Conservation (phyloP, 495 filamentous ascomycete species). For the Beverwykella pulmonaria region DNA sequence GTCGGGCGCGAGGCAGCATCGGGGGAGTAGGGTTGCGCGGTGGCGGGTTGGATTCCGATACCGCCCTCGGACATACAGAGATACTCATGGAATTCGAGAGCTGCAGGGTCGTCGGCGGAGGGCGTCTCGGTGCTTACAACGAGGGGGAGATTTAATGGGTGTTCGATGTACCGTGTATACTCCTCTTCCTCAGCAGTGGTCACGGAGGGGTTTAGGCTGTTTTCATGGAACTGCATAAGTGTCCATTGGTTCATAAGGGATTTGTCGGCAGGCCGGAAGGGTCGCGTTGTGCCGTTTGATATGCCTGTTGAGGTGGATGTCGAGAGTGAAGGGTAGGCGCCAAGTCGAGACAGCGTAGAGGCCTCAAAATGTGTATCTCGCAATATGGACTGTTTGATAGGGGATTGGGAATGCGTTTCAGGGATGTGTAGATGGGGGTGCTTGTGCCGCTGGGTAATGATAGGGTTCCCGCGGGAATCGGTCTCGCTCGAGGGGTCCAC, state of each 20-base stretch:
- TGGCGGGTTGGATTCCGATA: not conserved
- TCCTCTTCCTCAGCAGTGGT: constrained; percentile 74
- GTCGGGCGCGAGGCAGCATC: constrained; percentile 22
- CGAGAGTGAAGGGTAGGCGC: constrained; percentile 34
- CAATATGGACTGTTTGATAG: constrained; percentile 43
- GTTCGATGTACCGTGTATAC: constrained; percentile 86
- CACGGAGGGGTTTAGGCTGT: constrained; percentile 79
- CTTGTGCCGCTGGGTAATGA: constrained; percentile 12
- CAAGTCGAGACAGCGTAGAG: constrained; percentile 1
- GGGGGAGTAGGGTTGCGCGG: not conserved
- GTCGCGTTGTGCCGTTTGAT: constrained; percentile 37
- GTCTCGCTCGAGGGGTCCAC: constrained; percentile 56
- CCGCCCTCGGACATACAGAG: constrained; percentile 42
- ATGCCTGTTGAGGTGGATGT: constrained; percentile 51
- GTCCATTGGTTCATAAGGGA: constrained; percentile 68
- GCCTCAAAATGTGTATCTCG: constrained; percentile 36
- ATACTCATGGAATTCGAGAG: constrained; percentile 75
- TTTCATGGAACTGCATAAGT: constrained; percentile 76
- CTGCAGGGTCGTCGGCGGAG: constrained; percentile 47
- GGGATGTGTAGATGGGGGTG: constrained; percentile 9
- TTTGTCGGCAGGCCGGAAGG: constrained; percentile 45
- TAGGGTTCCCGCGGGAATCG: constrained; percentile 1
- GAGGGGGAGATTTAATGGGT: constrained; percentile 85
- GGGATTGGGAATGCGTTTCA: constrained; percentile 11
- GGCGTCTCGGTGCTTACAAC: constrained; percentile 74